A percentile compares a stretch with the other conserved stretches of the same genome.
Evolutionary conservation across 2,329 filamentous ascomycete genomes (phyloP).

Genomic region (Aspergillus alliaceus): DNA sequence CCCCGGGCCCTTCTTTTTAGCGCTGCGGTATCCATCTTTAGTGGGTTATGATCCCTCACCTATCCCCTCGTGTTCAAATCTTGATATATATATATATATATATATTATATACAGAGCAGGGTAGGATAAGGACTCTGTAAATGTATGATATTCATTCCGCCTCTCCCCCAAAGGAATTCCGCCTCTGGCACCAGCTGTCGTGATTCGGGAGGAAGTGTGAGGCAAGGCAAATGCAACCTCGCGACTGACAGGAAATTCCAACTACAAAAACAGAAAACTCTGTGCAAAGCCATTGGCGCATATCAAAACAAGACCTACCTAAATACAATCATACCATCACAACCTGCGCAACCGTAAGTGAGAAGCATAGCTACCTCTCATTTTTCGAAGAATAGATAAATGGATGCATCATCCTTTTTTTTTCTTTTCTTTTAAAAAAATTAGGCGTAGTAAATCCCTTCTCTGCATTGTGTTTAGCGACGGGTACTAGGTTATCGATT

Average conservation of each 20-base stretch:
- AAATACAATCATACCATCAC: background rate
- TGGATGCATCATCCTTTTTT: background rate
- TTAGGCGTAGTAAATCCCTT: too few species aligned
- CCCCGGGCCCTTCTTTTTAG: background rate
- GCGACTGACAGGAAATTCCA: background rate
- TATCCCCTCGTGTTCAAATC: conserved; percentile 11
- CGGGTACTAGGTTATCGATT: background rate
- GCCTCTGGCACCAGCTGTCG: background rate
- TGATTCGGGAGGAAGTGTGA: background rate
- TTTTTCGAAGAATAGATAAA: background rate
- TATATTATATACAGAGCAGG: background rate
- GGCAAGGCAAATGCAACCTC: background rate
- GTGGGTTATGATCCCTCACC: background rate
- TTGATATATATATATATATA: background rate
- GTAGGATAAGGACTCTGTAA: too few species aligned
- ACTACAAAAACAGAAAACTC: background rate
- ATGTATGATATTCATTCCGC: background rate
- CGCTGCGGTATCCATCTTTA: background rate
- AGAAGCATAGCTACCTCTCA: background rate
- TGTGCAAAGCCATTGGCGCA: background rate
- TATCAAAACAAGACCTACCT: background rate
- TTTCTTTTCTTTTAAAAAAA: background rate
- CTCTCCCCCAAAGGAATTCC: too few species aligned
- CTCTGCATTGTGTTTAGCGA: background rate
- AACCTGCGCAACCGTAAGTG: background rate